Conservation (phyloP, 2,329 filamentous ascomycete species). For the Cladosporium sp. region DNA sequence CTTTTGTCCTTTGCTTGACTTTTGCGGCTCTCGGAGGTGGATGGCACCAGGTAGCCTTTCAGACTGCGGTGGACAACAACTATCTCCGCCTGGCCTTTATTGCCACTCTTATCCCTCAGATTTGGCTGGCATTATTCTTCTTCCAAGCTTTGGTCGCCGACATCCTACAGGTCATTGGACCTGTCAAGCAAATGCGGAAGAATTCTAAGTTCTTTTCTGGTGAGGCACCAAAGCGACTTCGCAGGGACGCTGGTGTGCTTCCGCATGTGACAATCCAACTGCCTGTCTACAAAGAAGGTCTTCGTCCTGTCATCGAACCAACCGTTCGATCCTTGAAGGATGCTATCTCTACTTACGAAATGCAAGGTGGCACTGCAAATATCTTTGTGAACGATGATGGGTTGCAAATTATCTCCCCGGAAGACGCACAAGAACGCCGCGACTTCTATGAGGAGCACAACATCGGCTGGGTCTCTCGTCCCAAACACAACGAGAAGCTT, state of each 20-base stretch:
- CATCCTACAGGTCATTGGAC: conserved; percentile 38
- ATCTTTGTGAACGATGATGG: conserved; percentile 66
- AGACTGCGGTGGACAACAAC: conserved; percentile 48
- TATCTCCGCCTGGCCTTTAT: conserved; percentile 52
- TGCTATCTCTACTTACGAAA: conserved; percentile 46
- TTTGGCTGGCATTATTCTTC: conserved; percentile 54
- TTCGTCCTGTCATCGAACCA: conserved; percentile 34
- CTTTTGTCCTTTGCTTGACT: conserved; percentile 47
- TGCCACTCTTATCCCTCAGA: conserved; percentile 46
- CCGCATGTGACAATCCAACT: conserved; percentile 52
- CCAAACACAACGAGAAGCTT: conserved; percentile 47
- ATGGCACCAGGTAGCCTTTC: conserved; percentile 49
- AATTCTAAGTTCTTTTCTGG: conserved; percentile 45
- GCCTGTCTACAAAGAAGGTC: conserved; percentile 39
- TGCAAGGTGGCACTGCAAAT: conserved; percentile 58
- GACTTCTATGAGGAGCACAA: conserved; percentile 46
- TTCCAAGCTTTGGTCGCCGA: conserved; percentile 40
- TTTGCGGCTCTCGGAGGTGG: conserved; percentile 51
- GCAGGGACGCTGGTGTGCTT: conserved; percentile 29
- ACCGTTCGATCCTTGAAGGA: conserved; percentile 34
- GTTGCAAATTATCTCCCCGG: conserved; percentile 53
- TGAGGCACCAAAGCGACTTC: conserved; percentile 33
- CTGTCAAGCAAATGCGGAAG: conserved; percentile 37
- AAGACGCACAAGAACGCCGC: conserved; percentile 39
- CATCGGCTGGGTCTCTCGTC: conserved; percentile 46